Base-by-base conservation (phyloP, 2,329 filamentous ascomycete genomes). In the Teratosphaeria epicoccoides region DNA sequence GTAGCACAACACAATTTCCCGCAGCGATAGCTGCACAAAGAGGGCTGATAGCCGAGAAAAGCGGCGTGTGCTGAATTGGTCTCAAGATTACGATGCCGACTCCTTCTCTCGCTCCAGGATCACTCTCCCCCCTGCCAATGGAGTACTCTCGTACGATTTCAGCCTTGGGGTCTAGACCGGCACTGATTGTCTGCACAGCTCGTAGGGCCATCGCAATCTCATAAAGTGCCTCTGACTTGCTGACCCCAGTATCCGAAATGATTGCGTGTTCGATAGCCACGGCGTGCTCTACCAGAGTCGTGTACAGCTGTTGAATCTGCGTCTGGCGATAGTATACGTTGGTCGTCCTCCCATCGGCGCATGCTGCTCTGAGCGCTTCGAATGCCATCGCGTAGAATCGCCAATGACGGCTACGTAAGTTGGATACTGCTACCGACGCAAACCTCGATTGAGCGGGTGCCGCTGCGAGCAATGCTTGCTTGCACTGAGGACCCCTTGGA, bases 1-100 rank as follows among this genome's bases (percentile, higher is more conserved):
- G 72, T 10, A 79, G 45, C 26, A 74, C 66, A 2, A 77, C 67
- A 57, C 74, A 78, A 52, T 77, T 79, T 0, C 76, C 77, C 11
- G 75, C 73, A 1, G 72, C 70, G 25, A 79, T 56, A 6, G 76
- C 75, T 4, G 74, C 70, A 28, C 68, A 69, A 37, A 79, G 48
- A 0, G 74, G 70, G 3, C 63, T 65, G 17, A 77, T 56, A 1
- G 70, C 57, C 0, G 71, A 75, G 55, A 72, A 78, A 53, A 80
- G 72, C 7, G 73, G 62, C 0, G 72, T 78, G 60, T 80, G 73
- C 6, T 54, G 63, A 9, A 67, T 64, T 1, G 76, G 75, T 47
- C 74, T 70, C 47, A 80, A 74, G 44, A 75, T 75, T 1, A 74
- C 70, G 49, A 74, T 65, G 2, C 74, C 74, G 45, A 64, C 64